Evolutionary conservation across 805 yeast genomes (phyloP), one percentile per base, ranked within the genome.

Genomic region (Saccharomyces eubayanus): DNA sequence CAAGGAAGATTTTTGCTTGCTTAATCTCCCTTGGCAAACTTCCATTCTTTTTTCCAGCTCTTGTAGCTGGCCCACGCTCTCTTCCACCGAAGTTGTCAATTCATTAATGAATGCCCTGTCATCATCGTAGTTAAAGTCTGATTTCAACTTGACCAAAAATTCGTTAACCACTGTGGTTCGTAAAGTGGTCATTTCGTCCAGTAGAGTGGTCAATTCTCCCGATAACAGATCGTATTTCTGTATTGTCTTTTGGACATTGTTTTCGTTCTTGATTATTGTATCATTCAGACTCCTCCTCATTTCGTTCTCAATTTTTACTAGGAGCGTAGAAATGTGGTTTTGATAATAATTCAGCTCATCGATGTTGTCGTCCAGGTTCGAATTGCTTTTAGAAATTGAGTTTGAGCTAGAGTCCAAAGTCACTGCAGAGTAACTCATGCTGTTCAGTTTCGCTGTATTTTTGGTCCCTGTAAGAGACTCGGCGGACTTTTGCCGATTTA

Each of bases 21-120:
- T 51, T n/a, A 68, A 53, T 21, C 51, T 60, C 14, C 47, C 52
- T 46, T 57, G 61, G 51, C 63, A 62, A 5, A 40, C 46, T n/a
- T 55, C 54, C 51, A 65, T 59, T 36, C 71, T 70, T n/a, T 57
- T 47, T 43, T 69, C 69, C 36, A 76, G 53, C 1, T 53, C 58
- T 14, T 58, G 58, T 28, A 75, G 51, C 41, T 66, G 62, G 2
- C 54, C 54, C 1, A 61, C 61, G 50, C 59, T 63, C 10, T 51
- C 49, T 3, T 49, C 47, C 3, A 67, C 57, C 2, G 55, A 48
- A 2, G 41, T 16, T 6, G 49, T 53, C 6, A 68, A 41, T 14
- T 54, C 53, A 4, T 52, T 49, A 14, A 63, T 57, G 29, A 70
- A 67, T 9, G 76, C 59, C 8, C 61, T 56, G 8, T 58, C 51